Evolutionary conservation across 2,329 filamentous ascomycete species (phyloP), one percentile per base, ranked within the genome.

Genomic region (Phyllosticta paracitricarpa): DNA sequence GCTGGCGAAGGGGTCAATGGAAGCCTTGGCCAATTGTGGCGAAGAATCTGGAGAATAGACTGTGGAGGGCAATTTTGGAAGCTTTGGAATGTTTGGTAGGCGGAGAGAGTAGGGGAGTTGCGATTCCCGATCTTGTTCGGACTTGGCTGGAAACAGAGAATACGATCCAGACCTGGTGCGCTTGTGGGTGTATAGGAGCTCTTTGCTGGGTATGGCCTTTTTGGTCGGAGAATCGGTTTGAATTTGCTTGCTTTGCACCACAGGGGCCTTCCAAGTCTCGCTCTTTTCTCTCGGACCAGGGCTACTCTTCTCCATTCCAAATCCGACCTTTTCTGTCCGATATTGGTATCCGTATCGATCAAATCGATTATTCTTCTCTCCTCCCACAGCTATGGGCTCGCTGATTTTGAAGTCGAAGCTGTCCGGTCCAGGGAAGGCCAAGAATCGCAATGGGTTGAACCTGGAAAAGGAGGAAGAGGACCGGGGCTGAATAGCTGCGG

Each of bases 401-500:
- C 73, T 75, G 62, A 76, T 76, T 59, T 71, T 72, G 71, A 75
- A 73, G 53, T 75, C 73, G 54, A 75, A 63, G 56, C 75, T 73
- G 59, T 71, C 75, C 1, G 76, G 75, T 51, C 75, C 75, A 66
- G 76, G 80, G 58, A 81, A 75, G 35, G 77, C 73, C 56, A 81
- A 78, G 56, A 62, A 55, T n/a, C 60, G 33, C 58, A 75, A 75
- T 57, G 79, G 76, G 75, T 79, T 67, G 71, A 77, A 67, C 77
- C 80, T 66, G 17, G 60, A 58, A 2, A 64, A 56, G n/a, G 65
- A 67, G 66, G 73, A 78, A 78, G 72, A 78, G 75, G 56, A 76
- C 75, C 66, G 77, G 75, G 61, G 72, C 72, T 79, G 74, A 64
- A 80, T 78, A 57, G 85, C 83, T 26, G 82, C 82, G 12, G 81